Conservation (phyloP, 225 moss, liverwort and hornwort genomes). For the Lunularia cruciata region DNA sequence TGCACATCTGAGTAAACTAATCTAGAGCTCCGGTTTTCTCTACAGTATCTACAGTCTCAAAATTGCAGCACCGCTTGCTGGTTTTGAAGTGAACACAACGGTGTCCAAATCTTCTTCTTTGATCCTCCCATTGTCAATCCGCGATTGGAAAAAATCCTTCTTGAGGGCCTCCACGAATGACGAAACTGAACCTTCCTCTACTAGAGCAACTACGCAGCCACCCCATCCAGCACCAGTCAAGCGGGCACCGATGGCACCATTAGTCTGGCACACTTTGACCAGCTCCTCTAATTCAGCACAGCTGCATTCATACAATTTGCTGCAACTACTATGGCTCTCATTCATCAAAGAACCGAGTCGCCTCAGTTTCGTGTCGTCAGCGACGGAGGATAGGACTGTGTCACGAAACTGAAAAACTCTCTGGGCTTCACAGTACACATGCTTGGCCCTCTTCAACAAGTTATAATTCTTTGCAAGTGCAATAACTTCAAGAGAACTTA, state of each 20-base stretch:
- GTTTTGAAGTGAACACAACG: conserved; percentile 85
- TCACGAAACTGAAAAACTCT: conserved; percentile 51
- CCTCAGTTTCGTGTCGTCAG: conserved; percentile 56
- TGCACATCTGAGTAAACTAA: no score
- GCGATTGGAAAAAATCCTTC: conserved; percentile 68
- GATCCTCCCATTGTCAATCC: conserved; percentile 56
- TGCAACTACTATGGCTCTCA: conserved; percentile 90
- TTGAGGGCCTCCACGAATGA: conserved; percentile 68
- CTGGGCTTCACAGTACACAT: conserved; percentile 74
- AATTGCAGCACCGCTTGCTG: conserved; percentile 76
- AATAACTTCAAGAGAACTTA: conserved; percentile 72
- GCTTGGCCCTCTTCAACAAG: conserved; percentile 83
- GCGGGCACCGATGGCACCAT: conserved; percentile 74
- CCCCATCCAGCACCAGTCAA: conserved; percentile 98
- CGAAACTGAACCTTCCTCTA: conserved; percentile 58
- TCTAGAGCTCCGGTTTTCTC: no score
- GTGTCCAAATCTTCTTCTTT: conserved; percentile 57
- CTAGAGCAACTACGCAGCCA: conserved; percentile 83
- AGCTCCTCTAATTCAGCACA: conserved; percentile 84
- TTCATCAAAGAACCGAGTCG: conserved; percentile 79
- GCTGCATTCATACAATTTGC: conserved; percentile 84
- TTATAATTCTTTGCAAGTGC: conserved; percentile 67
- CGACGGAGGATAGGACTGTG: conserved; percentile 13
- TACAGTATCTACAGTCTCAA: conserved; percentile 27
- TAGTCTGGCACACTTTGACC: conserved; percentile 58